Percentiles rank a stretch among this genome's conserved stretches.
These are phyloP conservation scores for Cupressus sempervirens DNA, from an alignment of 75 land plant genomes.

Conservation along the genomic window DNA sequence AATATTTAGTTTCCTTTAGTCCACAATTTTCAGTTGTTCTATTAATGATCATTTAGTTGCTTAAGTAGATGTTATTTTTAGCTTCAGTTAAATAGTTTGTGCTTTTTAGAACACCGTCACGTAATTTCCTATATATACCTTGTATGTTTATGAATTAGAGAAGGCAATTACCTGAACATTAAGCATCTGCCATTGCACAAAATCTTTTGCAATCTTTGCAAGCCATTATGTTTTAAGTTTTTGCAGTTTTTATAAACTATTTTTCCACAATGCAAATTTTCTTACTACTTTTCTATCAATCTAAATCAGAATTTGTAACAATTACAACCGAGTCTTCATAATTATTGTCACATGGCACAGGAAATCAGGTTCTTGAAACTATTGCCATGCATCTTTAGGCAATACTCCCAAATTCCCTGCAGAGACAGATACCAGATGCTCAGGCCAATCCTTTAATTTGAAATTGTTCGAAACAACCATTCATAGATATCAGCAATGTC, in stretches of 20 bases:
- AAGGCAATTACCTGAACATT: too few species aligned
- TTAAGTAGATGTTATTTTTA: too few species aligned
- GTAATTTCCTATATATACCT: too few species aligned
- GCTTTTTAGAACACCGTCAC: too few species aligned
- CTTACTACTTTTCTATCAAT: conserved; percentile 9
- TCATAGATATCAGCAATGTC: conserved; percentile 2
- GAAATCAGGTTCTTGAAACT: neutral
- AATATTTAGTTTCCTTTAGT: too few species aligned
- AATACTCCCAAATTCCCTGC: conserved; percentile 3
- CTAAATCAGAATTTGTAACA: conserved; percentile 10
- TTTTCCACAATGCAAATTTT: neutral
- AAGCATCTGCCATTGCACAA: neutral
- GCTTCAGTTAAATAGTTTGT: too few species aligned
- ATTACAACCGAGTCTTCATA: neutral
- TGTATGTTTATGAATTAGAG: too few species aligned
- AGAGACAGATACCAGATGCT: neutral
- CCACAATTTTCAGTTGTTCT: too few species aligned
- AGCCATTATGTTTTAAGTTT: neutral
- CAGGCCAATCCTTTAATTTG: neutral
- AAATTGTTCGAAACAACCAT: neutral
- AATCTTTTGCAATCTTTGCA: neutral
- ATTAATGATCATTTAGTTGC: too few species aligned
- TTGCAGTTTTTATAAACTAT: neutral
- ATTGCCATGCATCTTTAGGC: neutral
- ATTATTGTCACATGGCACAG: neutral